Evolutionary conservation across 192 early-diverging fungal species (phyloP), one percentile per base, ranked within the genome.

Genomic region (Umbelopsis isabellina): DNA sequence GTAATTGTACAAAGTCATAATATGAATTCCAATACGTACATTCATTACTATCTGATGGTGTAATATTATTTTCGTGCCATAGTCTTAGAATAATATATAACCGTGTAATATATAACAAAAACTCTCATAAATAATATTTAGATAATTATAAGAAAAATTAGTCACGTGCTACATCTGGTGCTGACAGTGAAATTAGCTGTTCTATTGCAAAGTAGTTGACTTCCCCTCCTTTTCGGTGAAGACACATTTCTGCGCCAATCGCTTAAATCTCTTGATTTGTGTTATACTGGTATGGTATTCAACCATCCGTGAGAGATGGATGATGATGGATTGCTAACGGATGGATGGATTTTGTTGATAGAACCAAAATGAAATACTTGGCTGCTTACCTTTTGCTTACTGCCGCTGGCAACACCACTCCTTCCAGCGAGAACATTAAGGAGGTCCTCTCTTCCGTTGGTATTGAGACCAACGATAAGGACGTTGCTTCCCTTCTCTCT

Each of bases 311-410:
- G 2, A 22, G 27, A 30, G 55, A 61, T 61, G 30, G 10, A n/a
- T 35, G 25, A 18, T 18, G 12, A 61, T 15, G 25, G 21, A 35
- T 27, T 25, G 30, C 30, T 61, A 16, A 61, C 33, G 55, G 55
- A 61, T 61, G 55, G 53, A 61, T 61, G 11, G 27, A 35, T 61
- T 11, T 8, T 18, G 16, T 35, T 22, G 18, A 61, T 18, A 61
- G 30, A 61, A 61, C 55, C 25, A 61, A 61, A 68, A 98, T 97
- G 97, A 97, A 97, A 89, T 90, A 93, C 85, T 85, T 98, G 78
- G 96, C 94, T 75, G 97, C 97, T 83, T 98, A 96, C 91, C 88
- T 98, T 77, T 91, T 98, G 79, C 90, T 95, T 79, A 86, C 86
- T 82, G 87, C 93, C 83, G 94, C 88, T 84, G 94, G 94, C 79